These are phyloP conservation scores for Trichoderma virens DNA, from an alignment of 495 filamentous ascomycete species.

Conservation along the genomic window DNA sequence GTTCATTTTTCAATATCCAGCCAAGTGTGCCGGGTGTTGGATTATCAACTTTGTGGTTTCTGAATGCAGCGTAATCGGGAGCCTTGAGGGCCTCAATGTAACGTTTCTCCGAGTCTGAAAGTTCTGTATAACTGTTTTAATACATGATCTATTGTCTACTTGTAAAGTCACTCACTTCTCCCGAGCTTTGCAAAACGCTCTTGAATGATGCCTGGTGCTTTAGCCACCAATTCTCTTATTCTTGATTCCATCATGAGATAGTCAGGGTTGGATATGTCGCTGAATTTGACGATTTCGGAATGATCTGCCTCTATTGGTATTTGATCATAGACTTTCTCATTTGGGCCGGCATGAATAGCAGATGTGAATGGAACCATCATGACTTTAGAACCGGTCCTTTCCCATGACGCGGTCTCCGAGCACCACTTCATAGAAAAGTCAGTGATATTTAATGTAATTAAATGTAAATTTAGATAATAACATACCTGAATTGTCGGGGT, in stretches of 20 bases:
- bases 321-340: not conserved
- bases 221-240: not conserved
- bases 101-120: not conserved
- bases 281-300: conserved; percentile 11
- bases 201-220: not conserved
- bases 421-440: not conserved
- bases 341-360: not conserved
- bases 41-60: not conserved
- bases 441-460: not conserved
- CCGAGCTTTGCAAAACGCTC: not conserved
- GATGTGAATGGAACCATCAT: conserved; percentile 9
- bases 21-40: conserved; percentile 7
- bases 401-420: conserved; percentile 6
- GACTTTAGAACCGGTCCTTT: conserved; percentile 8
- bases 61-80: not conserved
- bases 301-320: not conserved
- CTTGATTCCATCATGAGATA: not conserved
- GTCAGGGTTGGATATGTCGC: not conserved
- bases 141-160: not conserved
- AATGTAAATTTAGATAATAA: not conserved
- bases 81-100: not conserved
- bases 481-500: conserved; percentile 15
- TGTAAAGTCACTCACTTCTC: not conserved
- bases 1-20: conserved; percentile 9
- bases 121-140: not conserved